A percentile compares a stretch with the other conserved stretches of the same genome.
phyloP scores from a whole-genome alignment of 73 alveolate species.

The Stentor coeruleus region DNA sequence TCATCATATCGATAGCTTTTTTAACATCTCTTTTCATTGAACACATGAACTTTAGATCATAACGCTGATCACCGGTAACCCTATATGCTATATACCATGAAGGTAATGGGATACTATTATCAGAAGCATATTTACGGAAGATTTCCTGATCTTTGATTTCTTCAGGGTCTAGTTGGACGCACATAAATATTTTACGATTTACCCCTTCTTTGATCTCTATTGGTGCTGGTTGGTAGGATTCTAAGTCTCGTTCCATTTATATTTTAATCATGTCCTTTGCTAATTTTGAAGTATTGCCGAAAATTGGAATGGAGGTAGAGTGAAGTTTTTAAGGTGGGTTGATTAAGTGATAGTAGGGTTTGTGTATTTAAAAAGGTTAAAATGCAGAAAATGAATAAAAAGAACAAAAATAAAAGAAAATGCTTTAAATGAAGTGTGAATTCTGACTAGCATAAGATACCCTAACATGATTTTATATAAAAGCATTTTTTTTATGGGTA shows the following conservation, averaged over 20 bases:
- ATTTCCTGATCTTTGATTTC: not conserved
- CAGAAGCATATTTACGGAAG: not conserved
- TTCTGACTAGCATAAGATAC: too few relatives aligned
- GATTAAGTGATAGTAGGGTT: not conserved
- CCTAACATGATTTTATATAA: too few relatives aligned
- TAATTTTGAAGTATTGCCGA: too few relatives aligned
- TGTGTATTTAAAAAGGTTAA: not conserved
- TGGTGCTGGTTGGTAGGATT: conserved; percentile 4
- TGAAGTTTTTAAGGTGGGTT: not conserved
- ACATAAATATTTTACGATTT: not conserved
- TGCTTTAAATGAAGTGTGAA: not conserved
- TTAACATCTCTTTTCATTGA: not conserved
- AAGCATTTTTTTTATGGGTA: too few relatives aligned
- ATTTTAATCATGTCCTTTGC: not conserved
- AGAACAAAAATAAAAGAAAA: too few relatives aligned
- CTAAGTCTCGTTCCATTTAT: not conserved
- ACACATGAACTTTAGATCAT: not conserved
- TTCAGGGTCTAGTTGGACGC: conserved; percentile 19
- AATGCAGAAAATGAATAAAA: not conserved
- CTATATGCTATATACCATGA: not conserved
- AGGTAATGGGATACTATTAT: not conserved
- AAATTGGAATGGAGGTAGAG: too few relatives aligned
- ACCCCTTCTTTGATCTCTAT: conserved; percentile 5
- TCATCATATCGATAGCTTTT: conserved; percentile 1
- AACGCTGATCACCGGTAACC: not conserved